These are phyloP conservation scores for Pyrenula aspistea DNA, from an alignment of 495 filamentous ascomycete genomes.

Conservation along the genomic window DNA sequence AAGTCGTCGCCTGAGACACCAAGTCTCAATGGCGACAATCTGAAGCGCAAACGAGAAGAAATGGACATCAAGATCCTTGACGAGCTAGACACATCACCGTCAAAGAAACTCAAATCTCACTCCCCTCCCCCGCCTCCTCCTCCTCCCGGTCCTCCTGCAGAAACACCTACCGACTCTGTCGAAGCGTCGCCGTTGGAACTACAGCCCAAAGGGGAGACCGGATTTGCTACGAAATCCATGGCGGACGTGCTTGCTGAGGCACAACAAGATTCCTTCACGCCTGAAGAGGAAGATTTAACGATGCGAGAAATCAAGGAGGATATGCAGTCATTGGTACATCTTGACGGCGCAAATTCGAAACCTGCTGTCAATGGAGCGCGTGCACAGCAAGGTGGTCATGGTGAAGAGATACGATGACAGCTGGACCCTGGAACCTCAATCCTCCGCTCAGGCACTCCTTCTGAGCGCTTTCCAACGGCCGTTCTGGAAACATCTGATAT, in stretches of 20 bases:
- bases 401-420: neutral
- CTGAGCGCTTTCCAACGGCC: no score
- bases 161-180: conserved; percentile 11
- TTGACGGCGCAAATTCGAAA: neutral
- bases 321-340: neutral
- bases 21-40: conserved; percentile 20
- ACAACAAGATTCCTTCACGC: conserved; percentile 19
- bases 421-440: no score
- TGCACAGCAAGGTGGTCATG: neutral
- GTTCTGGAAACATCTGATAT: no score
- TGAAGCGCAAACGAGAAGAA: conserved; percentile 55
- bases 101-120: conserved; percentile 21
- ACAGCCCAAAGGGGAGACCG: conserved; percentile 8
- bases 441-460: no score
- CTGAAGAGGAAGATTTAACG: neutral
- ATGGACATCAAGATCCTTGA: conserved; percentile 6
- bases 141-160: conserved; percentile 8
- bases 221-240: neutral
- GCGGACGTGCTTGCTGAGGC: neutral
- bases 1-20: neutral
- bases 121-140: conserved; percentile 31
- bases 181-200: conserved; percentile 27
- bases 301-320: conserved; percentile 17
- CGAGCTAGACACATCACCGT: conserved; percentile 16
- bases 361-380: neutral